phyloP scores from a whole-genome alignment of 441 rosid genomes.

The Capsella rubella region DNA sequence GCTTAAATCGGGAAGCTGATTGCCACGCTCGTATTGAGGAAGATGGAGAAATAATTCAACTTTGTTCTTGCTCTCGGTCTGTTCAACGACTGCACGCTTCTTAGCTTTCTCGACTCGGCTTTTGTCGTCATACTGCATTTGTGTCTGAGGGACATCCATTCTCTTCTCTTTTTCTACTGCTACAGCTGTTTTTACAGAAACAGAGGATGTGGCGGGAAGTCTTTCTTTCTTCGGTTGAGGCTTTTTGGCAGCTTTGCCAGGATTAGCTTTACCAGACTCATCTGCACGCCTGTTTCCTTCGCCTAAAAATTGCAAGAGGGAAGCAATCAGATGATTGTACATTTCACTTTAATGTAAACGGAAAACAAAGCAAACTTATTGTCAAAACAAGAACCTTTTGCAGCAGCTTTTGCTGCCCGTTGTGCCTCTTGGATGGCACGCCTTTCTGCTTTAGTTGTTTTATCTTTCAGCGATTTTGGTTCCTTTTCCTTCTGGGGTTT shows the following conservation, averaged over 20 bases:
- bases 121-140: constrained; percentile 92
- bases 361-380: not conserved
- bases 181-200: constrained; percentile 66
- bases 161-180: constrained; percentile 76
- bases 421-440: constrained; percentile 90
- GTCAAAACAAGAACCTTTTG: constrained; percentile 62
- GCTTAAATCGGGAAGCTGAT: constrained; percentile 77
- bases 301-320: constrained; percentile 38
- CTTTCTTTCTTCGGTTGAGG: constrained; percentile 67
- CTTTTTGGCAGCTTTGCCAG: constrained; percentile 62
- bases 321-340: constrained; percentile 5
- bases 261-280: constrained; percentile 48
- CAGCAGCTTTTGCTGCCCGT: constrained; percentile 81
- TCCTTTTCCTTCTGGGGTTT: constrained; percentile 50
- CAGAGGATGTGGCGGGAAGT: constrained; percentile 52
- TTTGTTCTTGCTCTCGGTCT: constrained; percentile 85
- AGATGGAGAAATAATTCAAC: constrained; percentile 90
- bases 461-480: constrained; percentile 58
- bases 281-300: constrained; percentile 56
- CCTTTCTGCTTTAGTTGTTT: constrained; percentile 82
- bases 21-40: constrained; percentile 88
- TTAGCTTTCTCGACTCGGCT: constrained; percentile 90
- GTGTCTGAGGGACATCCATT: constrained; percentile 85
- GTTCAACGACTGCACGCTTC: constrained; percentile 81
- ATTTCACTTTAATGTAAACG: not conserved